Percentiles rank a stretch among this genome's conserved stretches.
phyloP scores from a whole-genome alignment of 371 early-diverging fungal genomes.

The Capillidium heterosporum region DNA sequence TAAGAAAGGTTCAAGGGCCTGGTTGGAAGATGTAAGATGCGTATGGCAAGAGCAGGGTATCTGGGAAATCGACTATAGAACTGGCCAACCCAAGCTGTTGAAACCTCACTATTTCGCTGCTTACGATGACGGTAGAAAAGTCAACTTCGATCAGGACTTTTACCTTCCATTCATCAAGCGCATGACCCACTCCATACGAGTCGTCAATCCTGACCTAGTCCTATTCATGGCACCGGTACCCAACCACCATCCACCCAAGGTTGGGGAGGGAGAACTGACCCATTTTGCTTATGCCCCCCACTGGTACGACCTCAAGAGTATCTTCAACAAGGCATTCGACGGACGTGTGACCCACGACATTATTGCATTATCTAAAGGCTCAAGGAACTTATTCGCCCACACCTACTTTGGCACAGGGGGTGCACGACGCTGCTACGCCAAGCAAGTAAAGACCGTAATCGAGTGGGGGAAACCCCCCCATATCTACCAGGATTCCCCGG shows the following conservation, averaged over 20 bases:
- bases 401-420: conserved; percentile 65
- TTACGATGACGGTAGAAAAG: conserved; percentile 18
- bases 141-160: conserved; percentile 21
- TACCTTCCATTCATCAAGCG: conserved; percentile 32
- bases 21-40: conserved; percentile 30
- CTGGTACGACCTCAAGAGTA: conserved; percentile 38
- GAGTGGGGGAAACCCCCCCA: conserved; percentile 1
- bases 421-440: conserved; percentile 17
- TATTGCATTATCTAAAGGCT: conserved; percentile 7
- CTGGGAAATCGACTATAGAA: conserved; percentile 23
- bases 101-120: conserved; percentile 30
- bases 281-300: conserved; percentile 45
- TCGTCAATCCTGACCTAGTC: conserved; percentile 24
- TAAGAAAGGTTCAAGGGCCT: conserved; percentile 23
- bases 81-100: conserved; percentile 9
- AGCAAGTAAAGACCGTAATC: neutral
- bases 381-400: conserved; percentile 21
- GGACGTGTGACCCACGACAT: conserved; percentile 59
- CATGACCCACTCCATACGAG: conserved; percentile 22
- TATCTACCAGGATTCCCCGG: conserved; percentile 8
- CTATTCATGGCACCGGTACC: conserved; percentile 50
- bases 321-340: conserved; percentile 50
- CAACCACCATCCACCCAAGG: conserved; percentile 27
- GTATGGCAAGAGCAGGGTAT: conserved; percentile 49
- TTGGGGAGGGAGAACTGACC: conserved; percentile 14